A percentile compares a stretch with the other conserved stretches of the same genome.
phyloP scores from a whole-genome alignment of 106 monocot species.

The Dioscorea dumetorum region DNA sequence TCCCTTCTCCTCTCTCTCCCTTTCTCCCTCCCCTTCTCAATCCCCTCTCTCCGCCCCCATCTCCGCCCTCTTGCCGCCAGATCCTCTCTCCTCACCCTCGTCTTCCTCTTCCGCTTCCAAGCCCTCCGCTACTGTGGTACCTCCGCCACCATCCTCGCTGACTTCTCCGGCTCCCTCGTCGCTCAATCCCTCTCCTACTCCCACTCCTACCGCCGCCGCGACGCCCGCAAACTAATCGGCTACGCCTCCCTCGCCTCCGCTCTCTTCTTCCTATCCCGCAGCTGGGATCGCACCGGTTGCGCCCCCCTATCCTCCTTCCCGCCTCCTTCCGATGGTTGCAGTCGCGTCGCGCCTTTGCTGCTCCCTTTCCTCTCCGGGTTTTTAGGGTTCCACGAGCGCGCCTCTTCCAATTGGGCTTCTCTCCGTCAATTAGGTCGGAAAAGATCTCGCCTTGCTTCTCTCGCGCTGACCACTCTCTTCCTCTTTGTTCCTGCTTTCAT shows the following conservation, averaged over 20 bases:
- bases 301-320: constrained; percentile 13
- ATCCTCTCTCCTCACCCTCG: constrained; percentile 31
- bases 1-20: constrained; percentile 10
- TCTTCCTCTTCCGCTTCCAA: constrained; percentile 24
- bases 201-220: constrained; percentile 8
- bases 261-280: constrained; percentile 24
- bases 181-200: constrained; percentile 18
- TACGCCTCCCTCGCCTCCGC: constrained; percentile 20
- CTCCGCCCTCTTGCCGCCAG: constrained; percentile 24
- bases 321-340: constrained; percentile 28
- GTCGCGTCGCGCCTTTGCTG: constrained; percentile 28
- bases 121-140: constrained; percentile 23
- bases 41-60: constrained; percentile 4
- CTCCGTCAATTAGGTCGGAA: constrained; percentile 51
- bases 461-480: constrained; percentile 46
- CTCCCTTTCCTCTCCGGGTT: constrained; percentile 69
- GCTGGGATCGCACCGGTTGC: constrained; percentile 43
- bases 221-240: constrained; percentile 12
- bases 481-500: constrained; percentile 55
- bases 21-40: constrained; percentile 9
- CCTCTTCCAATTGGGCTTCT: constrained; percentile 21
- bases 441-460: constrained; percentile 30
- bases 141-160: constrained; percentile 24
- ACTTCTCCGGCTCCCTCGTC: constrained; percentile 26
- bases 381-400: constrained; percentile 48